phyloP scores from a whole-genome alignment of 495 filamentous ascomycete species.

The Echria macrotheca region DNA sequence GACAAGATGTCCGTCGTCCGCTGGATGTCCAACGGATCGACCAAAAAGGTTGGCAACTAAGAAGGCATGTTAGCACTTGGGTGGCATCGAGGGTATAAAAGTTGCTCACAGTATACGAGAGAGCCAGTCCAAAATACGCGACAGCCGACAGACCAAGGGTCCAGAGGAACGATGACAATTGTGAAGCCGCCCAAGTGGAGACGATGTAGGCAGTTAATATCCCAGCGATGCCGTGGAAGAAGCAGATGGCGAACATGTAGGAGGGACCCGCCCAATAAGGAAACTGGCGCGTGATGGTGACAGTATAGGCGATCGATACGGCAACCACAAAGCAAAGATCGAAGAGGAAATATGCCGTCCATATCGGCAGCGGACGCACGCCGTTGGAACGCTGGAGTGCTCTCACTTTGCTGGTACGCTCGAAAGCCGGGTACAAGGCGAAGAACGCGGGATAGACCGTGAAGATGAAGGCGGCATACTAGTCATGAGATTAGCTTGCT shows the following conservation, averaged over 20 bases:
- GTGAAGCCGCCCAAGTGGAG: conserved; percentile 47
- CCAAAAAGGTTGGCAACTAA: conserved; percentile 65
- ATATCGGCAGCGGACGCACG: conserved; percentile 61
- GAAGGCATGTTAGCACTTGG: conserved; percentile 45
- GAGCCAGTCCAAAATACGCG: conserved; percentile 11
- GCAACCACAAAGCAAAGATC: conserved; percentile 63
- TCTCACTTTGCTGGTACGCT: conserved; percentile 65
- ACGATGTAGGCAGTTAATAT: conserved; percentile 64
- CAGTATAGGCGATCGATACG: conserved; percentile 58
- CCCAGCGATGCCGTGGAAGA: conserved; percentile 64
- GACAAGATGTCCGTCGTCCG: conserved; percentile 52
- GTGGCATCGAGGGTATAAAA: background rate
- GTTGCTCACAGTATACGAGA: conserved; percentile 10
- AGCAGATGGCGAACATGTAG: conserved; percentile 69
- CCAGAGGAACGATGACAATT: conserved; percentile 38
- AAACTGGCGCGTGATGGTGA: conserved; percentile 49
- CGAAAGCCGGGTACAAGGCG: conserved; percentile 72
- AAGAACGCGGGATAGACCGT: conserved; percentile 74
- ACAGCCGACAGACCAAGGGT: conserved; percentile 60
- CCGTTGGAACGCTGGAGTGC: conserved; percentile 79
- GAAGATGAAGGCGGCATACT: conserved; percentile 69
- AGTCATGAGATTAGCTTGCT: background rate
- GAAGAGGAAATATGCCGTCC: conserved; percentile 69
- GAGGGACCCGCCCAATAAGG: conserved; percentile 59
- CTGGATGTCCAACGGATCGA: conserved; percentile 53